Percentiles rank a stretch among this genome's conserved stretches.
These are phyloP conservation scores for Dendrobium catenatum DNA, from an alignment of 106 monocot species.

Conservation along the genomic window DNA sequence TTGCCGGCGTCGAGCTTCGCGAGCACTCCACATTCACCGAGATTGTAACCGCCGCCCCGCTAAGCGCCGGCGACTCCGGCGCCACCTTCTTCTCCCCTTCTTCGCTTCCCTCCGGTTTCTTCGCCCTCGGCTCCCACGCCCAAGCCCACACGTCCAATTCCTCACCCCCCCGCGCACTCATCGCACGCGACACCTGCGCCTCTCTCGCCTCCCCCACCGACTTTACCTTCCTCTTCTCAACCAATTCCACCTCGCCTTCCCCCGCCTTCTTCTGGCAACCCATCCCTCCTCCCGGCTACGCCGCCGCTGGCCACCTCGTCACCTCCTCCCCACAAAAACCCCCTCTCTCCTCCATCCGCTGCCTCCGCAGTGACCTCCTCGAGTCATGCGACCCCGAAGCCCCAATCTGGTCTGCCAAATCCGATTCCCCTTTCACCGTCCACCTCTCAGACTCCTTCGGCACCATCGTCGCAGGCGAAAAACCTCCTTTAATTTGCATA, in stretches of 20 bases:
- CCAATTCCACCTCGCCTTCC: slow-evolving; percentile 16
- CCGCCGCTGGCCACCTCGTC: slow-evolving; percentile 48
- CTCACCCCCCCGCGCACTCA: slow-evolving; percentile 34
- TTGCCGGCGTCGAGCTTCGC: slow-evolving; percentile 54
- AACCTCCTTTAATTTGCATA: not conserved
- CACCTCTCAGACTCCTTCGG: slow-evolving; percentile 36
- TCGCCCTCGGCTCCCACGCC: slow-evolving; percentile 51
- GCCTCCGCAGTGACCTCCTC: slow-evolving; percentile 52
- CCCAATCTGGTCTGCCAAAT: slow-evolving; percentile 24
- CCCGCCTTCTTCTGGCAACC: slow-evolving; percentile 73
- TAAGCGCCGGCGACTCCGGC: slow-evolving; percentile 8
- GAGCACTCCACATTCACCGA: slow-evolving; percentile 60
- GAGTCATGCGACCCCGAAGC: slow-evolving; percentile 35
- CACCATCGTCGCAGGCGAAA: slow-evolving; percentile 28
- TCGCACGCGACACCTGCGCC: slow-evolving; percentile 22
- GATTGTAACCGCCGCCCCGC: slow-evolving; percentile 30
- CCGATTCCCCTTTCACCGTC: slow-evolving; percentile 13
- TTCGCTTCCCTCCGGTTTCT: slow-evolving; percentile 51
- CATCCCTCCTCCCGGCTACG: slow-evolving; percentile 59
- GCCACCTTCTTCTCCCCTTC: slow-evolving; percentile 60
- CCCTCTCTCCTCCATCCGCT: slow-evolving; percentile 28
- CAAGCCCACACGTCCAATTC: slow-evolving; percentile 55
- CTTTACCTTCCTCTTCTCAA: slow-evolving; percentile 38
- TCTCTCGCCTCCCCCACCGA: slow-evolving; percentile 48
- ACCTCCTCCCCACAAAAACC: slow-evolving; percentile 63